Evolutionary conservation across 2,329 filamentous ascomycete species (phyloP).

Genomic region (Teratosphaeria gauchensis): DNA sequence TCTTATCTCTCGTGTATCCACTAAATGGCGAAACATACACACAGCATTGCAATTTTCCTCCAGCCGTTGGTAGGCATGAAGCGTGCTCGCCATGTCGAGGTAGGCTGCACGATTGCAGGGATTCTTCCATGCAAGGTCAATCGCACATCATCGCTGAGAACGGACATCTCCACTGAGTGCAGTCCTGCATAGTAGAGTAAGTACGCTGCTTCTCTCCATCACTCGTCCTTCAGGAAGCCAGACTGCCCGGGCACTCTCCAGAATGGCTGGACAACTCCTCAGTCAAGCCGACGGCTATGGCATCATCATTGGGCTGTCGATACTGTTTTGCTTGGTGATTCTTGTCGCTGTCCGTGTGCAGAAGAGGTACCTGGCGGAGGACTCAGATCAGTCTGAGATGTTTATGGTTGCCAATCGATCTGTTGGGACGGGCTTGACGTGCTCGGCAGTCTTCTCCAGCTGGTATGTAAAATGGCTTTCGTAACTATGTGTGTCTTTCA

Average conservation of each 20-base stretch:
- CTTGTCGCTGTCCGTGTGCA: slow-evolving; percentile 39
- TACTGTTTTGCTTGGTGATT: slow-evolving; percentile 40
- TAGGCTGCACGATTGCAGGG: not conserved
- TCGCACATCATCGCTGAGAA: not conserved
- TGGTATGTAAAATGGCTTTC: slow-evolving; percentile 5
- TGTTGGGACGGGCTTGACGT: slow-evolving; percentile 21
- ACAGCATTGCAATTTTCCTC: not conserved
- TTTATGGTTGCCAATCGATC: slow-evolving; percentile 29
- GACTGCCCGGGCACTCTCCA: not conserved
- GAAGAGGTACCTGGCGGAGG: slow-evolving; percentile 33
- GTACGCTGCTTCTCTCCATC: not conserved
- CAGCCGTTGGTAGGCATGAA: not conserved
- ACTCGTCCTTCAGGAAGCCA: not conserved
- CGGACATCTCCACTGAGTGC: not conserved
- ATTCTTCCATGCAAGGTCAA: not conserved
- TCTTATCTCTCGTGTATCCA: not conserved
- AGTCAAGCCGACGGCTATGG: slow-evolving; percentile 35
- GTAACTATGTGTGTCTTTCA: too few species aligned
- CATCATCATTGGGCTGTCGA: slow-evolving; percentile 39
- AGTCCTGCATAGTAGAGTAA: not conserved
- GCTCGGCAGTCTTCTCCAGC: slow-evolving; percentile 24
- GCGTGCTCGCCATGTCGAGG: not conserved
- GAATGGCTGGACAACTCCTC: slow-evolving; percentile 13
- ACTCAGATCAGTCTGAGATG: slow-evolving; percentile 37
- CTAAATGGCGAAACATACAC: not conserved